Evolutionary conservation across 2,329 filamentous ascomycete genomes (phyloP).

Genomic region (Truncatella angustata): DNA sequence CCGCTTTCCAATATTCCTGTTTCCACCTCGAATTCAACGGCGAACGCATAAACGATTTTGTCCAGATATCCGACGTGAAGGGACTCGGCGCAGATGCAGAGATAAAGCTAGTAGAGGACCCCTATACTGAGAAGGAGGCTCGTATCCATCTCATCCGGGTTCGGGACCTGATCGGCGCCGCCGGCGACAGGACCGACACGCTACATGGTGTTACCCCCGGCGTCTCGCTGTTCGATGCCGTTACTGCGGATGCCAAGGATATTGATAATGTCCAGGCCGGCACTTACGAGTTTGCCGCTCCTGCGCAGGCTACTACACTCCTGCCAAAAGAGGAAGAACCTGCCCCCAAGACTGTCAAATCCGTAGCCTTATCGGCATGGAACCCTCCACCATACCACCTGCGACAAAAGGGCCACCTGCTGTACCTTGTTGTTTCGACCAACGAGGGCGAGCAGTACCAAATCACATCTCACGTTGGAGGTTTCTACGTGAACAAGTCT

Average conservation of each 20-base stretch:
- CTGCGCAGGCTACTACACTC: constrained; percentile 67
- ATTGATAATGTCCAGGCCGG: constrained; percentile 36
- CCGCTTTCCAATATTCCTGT: constrained; percentile 95
- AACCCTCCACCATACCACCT: constrained; percentile 93
- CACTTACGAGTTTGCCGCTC: constrained; percentile 71
- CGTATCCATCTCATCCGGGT: constrained; percentile 90
- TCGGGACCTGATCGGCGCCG: constrained; percentile 88
- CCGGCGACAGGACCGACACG: constrained; percentile 82
- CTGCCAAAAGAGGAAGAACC: constrained; percentile 65
- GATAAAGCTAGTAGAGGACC: constrained; percentile 82
- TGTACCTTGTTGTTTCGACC: constrained; percentile 86
- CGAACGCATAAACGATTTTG: constrained; percentile 89
- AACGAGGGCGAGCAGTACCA: constrained; percentile 94
- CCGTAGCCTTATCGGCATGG: constrained; percentile 86
- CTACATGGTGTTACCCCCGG: constrained; percentile 85
- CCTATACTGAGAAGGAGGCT: constrained; percentile 98
- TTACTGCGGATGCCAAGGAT: constrained; percentile 48
- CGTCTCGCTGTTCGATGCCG: constrained; percentile 79
- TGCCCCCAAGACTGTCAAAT: constrained; percentile 87
- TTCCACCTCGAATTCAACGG: constrained; percentile 95
- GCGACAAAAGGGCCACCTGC: constrained; percentile 84
- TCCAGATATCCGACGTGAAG: constrained; percentile 85
- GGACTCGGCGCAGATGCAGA: constrained; percentile 76
- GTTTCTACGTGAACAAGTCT: constrained; percentile 96
- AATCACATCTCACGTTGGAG: constrained; percentile 88